Percentiles rank a stretch among this genome's conserved stretches.
Conservation (phyloP, 306 rosid species). For the Prunus salicina region DNA sequence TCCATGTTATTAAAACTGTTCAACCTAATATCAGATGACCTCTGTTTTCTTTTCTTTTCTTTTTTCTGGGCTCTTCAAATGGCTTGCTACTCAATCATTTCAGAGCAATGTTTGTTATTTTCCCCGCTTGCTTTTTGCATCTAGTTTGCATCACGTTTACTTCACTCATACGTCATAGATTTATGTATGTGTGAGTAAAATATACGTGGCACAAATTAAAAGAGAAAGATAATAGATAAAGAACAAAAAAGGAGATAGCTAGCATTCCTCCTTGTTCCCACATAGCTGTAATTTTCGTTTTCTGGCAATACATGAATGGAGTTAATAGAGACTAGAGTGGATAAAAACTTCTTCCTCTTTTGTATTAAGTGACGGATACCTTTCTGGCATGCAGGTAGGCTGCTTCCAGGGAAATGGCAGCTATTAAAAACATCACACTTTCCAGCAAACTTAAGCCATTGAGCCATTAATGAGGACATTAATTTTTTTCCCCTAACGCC, state of each 20-base stretch:
- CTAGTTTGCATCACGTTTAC: too few species aligned
- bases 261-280: too few species aligned
- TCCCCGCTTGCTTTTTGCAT: too few species aligned
- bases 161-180: too few species aligned
- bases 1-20: not conserved
- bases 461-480: not conserved
- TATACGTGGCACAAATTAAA: too few species aligned
- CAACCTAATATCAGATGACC: not conserved
- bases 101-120: too few species aligned
- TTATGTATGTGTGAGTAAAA: too few species aligned
- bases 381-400: not conserved
- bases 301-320: not conserved
- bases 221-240: too few species aligned
- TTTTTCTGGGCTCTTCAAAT: too few species aligned
- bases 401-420: not conserved
- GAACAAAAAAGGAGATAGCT: too few species aligned
- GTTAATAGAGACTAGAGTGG: not conserved
- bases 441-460: not conserved
- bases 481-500: not conserved
- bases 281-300: too few species aligned
- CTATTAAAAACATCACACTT: not conserved
- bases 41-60: not conserved
- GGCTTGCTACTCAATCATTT: too few species aligned
- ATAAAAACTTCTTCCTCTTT: not conserved
- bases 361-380: not conserved